phyloP scores from a whole-genome alignment of 257 asterid genomes.

The Solanum etuberosum region DNA sequence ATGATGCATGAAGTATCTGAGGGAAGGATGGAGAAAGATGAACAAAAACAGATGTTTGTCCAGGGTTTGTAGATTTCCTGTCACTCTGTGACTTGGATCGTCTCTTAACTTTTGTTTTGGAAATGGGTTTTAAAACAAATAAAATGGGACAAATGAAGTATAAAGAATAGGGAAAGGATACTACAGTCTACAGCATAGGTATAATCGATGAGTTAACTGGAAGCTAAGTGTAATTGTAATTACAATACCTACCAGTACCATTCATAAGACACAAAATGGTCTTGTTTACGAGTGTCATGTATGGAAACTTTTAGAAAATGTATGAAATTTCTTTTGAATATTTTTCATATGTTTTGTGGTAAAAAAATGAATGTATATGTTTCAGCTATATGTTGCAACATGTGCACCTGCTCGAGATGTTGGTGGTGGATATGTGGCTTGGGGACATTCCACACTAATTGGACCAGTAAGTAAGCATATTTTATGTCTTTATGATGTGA shows the following conservation, averaged over 20 bases:
- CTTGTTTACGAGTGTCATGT: not conserved
- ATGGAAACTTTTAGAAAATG: not conserved
- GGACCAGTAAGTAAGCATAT: slow-evolving; percentile 65
- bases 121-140: not conserved
- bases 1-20: not conserved
- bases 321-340: not conserved
- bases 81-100: not conserved
- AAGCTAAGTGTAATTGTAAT: not conserved
- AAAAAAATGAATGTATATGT: not conserved
- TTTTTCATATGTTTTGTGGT: not conserved
- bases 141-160: not conserved
- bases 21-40: not conserved
- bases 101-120: not conserved
- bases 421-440: slow-evolving; percentile 75
- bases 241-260: not conserved
- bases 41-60: not conserved
- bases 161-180: not conserved
- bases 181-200: not conserved
- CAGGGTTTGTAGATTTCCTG: not conserved
- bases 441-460: slow-evolving; percentile 97
- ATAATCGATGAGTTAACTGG: not conserved
- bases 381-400: slow-evolving; percentile 82
- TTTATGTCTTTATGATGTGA: not conserved
- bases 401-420: slow-evolving; percentile 93
- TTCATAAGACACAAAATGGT: not conserved